phyloP scores from a whole-genome alignment of 2,329 filamentous ascomycete species.

The Mycosphaerella arachidis region DNA sequence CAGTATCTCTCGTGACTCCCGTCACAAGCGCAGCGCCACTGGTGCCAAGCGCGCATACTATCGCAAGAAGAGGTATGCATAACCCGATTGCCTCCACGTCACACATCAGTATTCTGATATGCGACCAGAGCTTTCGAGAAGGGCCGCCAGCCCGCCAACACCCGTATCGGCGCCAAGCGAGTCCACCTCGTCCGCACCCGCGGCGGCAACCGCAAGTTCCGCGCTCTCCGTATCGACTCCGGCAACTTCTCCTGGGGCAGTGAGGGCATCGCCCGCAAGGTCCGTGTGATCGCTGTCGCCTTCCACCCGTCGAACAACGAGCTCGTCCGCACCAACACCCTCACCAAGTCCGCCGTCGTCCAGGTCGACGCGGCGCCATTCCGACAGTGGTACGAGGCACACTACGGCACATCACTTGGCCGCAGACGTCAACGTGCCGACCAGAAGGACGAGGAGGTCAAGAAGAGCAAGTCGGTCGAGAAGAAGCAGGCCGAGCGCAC shows the following conservation, averaged over 20 bases:
- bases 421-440: slow-evolving; percentile 76
- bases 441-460: slow-evolving; percentile 61
- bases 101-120: slow-evolving; percentile 60
- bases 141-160: slow-evolving; percentile 98
- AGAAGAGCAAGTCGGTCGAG: slow-evolving; percentile 95
- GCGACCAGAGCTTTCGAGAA: slow-evolving; percentile 98
- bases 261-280: slow-evolving; percentile 97
- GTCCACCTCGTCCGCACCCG: slow-evolving; percentile 95
- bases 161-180: slow-evolving; percentile 95
- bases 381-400: slow-evolving; percentile 99
- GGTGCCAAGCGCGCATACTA: slow-evolving; percentile 76
- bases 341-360: slow-evolving; percentile 97
- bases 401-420: slow-evolving; percentile 90
- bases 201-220: slow-evolving; percentile 99
- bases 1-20: slow-evolving; percentile 98
- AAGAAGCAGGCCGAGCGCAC: slow-evolving; percentile 92
- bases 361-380: slow-evolving; percentile 98
- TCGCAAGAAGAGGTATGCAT: slow-evolving; percentile 57
- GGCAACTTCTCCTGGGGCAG: slow-evolving; percentile 99
- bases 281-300: slow-evolving; percentile 94
- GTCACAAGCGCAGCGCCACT: slow-evolving; percentile 99
- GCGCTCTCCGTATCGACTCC: slow-evolving; percentile 94
- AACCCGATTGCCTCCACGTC: slow-evolving; percentile 53
- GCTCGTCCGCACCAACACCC: slow-evolving; percentile 99
- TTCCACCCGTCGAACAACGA: slow-evolving; percentile 99